Evolutionary conservation across 306 rosid genomes (phyloP).

Genomic region (Medicago lupulina): DNA sequence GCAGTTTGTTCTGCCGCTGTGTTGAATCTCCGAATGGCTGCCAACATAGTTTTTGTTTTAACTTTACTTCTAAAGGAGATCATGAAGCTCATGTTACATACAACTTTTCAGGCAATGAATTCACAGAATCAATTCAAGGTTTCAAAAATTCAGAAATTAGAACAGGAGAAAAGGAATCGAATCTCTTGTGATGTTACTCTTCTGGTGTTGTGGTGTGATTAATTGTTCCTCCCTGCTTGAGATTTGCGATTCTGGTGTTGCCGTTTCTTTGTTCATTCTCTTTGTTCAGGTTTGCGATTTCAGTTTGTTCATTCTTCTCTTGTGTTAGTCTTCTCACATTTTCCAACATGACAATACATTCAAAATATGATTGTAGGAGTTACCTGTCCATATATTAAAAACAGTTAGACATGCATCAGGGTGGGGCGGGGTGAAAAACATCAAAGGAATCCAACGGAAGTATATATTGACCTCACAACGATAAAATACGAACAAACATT

Average conservation of each 20-base stretch:
- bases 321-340: conserved; percentile 36
- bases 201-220: too few relatives aligned
- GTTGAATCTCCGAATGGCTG: conserved; percentile 61
- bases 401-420: background rate
- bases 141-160: too few relatives aligned
- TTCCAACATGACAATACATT: conserved; percentile 9
- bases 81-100: background rate
- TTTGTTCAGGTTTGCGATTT: too few relatives aligned
- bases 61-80: background rate
- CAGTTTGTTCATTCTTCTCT: too few relatives aligned
- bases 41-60: conserved; percentile 38
- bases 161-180: too few relatives aligned
- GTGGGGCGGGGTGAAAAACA: background rate
- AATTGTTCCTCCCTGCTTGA: too few relatives aligned
- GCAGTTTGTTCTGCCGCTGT: conserved; percentile 53
- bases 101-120: background rate
- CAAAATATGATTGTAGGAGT: background rate
- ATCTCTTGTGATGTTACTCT: too few relatives aligned
- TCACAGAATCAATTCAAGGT: too few relatives aligned
- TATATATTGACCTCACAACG: conserved; percentile 22
- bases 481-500: conserved; percentile 18
- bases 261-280: too few relatives aligned
- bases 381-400: conserved; percentile 1
- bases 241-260: too few relatives aligned
- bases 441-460: conserved; percentile 24